Evolutionary conservation across 163 green algal genomes (phyloP).

Genomic region (Volvox carteri): DNA sequence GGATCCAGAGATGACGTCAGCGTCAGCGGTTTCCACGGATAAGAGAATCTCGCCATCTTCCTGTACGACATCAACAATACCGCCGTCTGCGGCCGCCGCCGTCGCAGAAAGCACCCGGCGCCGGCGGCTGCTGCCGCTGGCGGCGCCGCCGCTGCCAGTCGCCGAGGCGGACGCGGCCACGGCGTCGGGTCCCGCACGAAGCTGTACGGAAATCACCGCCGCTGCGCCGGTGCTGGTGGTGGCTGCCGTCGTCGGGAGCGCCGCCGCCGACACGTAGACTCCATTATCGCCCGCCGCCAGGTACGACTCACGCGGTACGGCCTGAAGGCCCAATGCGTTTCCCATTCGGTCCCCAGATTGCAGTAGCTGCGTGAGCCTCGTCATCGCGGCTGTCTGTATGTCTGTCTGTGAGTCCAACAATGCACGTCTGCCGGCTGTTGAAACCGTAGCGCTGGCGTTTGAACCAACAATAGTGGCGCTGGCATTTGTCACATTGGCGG

Average conservation of each 20-base stretch:
- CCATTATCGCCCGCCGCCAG: conserved; percentile 1
- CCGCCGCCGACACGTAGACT: conserved; percentile 5
- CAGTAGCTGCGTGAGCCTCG: background rate
- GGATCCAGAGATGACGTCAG: too few species aligned
- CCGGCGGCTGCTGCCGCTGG: too few species aligned
- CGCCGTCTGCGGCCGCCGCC: too few species aligned
- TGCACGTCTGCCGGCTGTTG: background rate
- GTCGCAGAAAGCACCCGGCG: background rate
- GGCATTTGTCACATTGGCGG: too few species aligned
- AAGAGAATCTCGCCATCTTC: too few species aligned
- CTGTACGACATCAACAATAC: too few species aligned
- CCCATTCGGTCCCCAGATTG: background rate
- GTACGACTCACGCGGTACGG: conserved; percentile 1
- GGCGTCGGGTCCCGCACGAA: background rate
- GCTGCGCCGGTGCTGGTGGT: background rate
- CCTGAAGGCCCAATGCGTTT: background rate
- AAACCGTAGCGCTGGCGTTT: background rate
- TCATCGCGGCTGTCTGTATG: background rate
- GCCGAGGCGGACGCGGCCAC: background rate
- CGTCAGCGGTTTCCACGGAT: too few species aligned
- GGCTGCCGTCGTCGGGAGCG: background rate
- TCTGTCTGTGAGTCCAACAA: background rate
- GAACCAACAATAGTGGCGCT: too few species aligned
- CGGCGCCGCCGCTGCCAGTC: background rate
- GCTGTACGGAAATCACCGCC: background rate